Base-by-base conservation (phyloP, 129 eudicot genomes). In the Lactuca sativa region DNA sequence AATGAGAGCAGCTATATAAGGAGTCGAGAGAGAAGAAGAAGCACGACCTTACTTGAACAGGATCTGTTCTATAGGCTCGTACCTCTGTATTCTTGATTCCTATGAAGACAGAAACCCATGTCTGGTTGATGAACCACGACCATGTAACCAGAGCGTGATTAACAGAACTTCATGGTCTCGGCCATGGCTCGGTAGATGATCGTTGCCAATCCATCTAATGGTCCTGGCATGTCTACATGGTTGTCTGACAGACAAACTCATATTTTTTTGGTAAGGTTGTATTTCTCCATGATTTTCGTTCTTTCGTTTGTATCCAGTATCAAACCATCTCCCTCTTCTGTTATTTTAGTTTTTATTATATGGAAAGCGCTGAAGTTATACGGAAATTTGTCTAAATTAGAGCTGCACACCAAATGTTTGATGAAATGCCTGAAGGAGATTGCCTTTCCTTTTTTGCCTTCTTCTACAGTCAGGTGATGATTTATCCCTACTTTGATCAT, bases 31-130 rank as follows among this genome's bases (percentile, higher is more conserved):
- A 12, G 52, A 47, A 47, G 52, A 47, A 2, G 52, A 47, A 47
- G 25, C 80, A 83, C 82, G 86, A 86, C 89, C 93, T 84, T 86
- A 86, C 83, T 86, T 86, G 95, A 84, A 87, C 95, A 87, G 85
- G 95, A 87, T 86, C 86, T 87, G 89, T 84, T 84, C 85, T 84
- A 87, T 85, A 88, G 88, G 90, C 80, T 88, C 90, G 82, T 84
- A 88, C 95, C 86, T 84, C 88, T 84, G 88, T 70, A 80, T 79
- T 86, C 95, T 84, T 87, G 88, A 77, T 79, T 74, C 81, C 90
- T 73, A 76, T 73, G 77, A 78, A 84, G 90, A 80, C 88, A 82
- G 89, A 73, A 48, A 78, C 69, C 84, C 68, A 85, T 77, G 81
- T 70, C 80, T 87, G 90, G 86, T 78, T 76, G 88, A 86, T 77